These are phyloP conservation scores for Triangularia setosa DNA, from an alignment of 2,329 filamentous ascomycete genomes.

Conservation along the genomic window DNA sequence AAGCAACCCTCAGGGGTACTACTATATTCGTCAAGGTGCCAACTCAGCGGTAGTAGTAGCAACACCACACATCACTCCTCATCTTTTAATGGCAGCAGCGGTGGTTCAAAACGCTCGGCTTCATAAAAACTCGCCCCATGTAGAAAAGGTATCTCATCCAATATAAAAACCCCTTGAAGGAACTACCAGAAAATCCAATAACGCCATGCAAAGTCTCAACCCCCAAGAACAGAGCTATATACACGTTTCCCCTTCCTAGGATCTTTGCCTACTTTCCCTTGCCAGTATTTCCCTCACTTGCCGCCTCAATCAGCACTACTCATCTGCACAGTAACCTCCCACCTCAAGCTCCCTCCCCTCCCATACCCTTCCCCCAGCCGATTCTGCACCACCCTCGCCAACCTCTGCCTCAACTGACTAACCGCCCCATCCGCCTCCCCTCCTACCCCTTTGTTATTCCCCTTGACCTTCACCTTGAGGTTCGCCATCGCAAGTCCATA, in stretches of 20 bases:
- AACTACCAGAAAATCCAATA: not conserved
- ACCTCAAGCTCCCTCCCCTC: constrained; percentile 70
- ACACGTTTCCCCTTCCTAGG: too few relatives aligned
- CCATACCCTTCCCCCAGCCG: constrained; percentile 85
- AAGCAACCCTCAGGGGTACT: too few relatives aligned
- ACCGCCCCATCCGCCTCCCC: constrained; percentile 65
- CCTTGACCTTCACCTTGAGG: constrained; percentile 65
- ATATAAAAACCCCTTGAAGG: not conserved
- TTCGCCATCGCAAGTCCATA: constrained; percentile 97
- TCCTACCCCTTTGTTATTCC: constrained; percentile 36
- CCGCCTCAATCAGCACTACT: constrained; percentile 35
- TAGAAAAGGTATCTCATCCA: not conserved
- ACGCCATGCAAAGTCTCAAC: not conserved
- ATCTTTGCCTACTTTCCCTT: not conserved
- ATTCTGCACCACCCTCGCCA: constrained; percentile 77
- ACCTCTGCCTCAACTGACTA: constrained; percentile 68
- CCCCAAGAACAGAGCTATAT: not conserved
- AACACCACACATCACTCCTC: too few relatives aligned
- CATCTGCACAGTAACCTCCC: constrained; percentile 91
- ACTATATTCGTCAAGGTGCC: too few relatives aligned
- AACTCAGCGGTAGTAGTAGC: too few relatives aligned
- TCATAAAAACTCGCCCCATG: not conserved
- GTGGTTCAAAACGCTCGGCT: not conserved
- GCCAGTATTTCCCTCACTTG: not conserved
- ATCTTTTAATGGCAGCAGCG: too few relatives aligned